Conservation (phyloP, 331 rosid species). For the Rhamnella rubrinervis region DNA sequence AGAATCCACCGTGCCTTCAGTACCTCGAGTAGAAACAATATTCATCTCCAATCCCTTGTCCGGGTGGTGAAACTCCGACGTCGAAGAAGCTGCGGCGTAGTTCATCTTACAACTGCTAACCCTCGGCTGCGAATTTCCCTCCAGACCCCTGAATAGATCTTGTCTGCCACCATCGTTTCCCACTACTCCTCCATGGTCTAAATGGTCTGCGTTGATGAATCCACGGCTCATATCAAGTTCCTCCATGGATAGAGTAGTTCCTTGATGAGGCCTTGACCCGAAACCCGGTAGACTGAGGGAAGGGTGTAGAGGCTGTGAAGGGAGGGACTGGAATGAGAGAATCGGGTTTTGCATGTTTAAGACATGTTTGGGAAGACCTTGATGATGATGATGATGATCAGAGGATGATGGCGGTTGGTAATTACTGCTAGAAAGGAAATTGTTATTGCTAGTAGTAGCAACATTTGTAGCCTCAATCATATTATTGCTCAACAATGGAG, state of each 20-base stretch:
- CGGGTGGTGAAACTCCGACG: slow-evolving; percentile 39
- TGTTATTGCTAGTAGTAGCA: slow-evolving; percentile 14
- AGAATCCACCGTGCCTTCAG: slow-evolving; percentile 57
- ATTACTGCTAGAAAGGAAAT: slow-evolving; percentile 21
- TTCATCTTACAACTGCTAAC: slow-evolving; percentile 39
- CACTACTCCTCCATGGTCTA: too few species aligned
- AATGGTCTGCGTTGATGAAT: too few species aligned
- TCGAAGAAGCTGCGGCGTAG: slow-evolving; percentile 34
- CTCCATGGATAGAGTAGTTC: slow-evolving; percentile 27
- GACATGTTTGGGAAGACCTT: slow-evolving; percentile 30
- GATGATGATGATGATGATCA: slow-evolving; percentile 20
- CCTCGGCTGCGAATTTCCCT: too few species aligned
- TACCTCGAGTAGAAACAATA: slow-evolving; percentile 31
- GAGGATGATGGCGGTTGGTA: slow-evolving; percentile 24
- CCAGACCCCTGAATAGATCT: too few species aligned
- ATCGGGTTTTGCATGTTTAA: slow-evolving; percentile 49
- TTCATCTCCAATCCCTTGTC: slow-evolving; percentile 42
- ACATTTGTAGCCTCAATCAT: slow-evolving; percentile 37
- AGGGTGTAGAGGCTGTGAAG: slow-evolving; percentile 25
- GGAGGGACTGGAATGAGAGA: slow-evolving; percentile 40
- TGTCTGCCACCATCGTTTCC: not conserved
- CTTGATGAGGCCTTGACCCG: slow-evolving; percentile 36
- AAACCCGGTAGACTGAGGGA: slow-evolving; percentile 29
- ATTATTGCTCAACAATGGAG: slow-evolving; percentile 36
- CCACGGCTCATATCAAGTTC: slow-evolving; percentile 19